Conservation (phyloP, 768 basidiomycete genomes). For the Termitomyces sp. region DNA sequence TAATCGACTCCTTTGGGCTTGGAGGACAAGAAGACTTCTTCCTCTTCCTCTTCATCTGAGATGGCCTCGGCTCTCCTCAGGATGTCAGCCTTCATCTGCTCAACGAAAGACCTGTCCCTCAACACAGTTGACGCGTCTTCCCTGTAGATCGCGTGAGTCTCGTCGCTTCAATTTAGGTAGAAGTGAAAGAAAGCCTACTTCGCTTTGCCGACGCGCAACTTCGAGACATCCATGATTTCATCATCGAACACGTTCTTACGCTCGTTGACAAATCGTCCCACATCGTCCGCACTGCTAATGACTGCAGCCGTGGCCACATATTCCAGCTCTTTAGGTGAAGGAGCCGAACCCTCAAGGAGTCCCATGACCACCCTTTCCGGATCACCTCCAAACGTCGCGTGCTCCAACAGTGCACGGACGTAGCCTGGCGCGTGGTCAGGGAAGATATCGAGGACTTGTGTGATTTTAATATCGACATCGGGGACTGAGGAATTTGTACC, state of each 20-base stretch:
- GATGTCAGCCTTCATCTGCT: slow-evolving; percentile 80
- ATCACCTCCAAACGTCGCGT: slow-evolving; percentile 44
- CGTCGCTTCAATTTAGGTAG: slow-evolving; percentile 1
- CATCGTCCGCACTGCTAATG: slow-evolving; percentile 4
- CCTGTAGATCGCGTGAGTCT: slow-evolving; percentile 21
- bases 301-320: not conserved
- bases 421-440: slow-evolving; percentile 56
- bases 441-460: slow-evolving; percentile 73
- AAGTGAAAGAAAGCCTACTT: slow-evolving; percentile 9
- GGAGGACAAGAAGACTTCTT: slow-evolving; percentile 16
- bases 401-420: slow-evolving; percentile 50
- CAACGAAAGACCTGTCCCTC: slow-evolving; percentile 55
- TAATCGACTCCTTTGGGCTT: slow-evolving; percentile 22
- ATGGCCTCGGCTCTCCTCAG: slow-evolving; percentile 69
- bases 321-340: slow-evolving; percentile 26
- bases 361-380: slow-evolving; percentile 64
- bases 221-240: slow-evolving; percentile 58
- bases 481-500: slow-evolving; percentile 23
- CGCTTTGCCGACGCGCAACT: slow-evolving; percentile 63
- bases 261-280: slow-evolving; percentile 26
- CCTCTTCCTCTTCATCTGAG: slow-evolving; percentile 54
- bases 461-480: slow-evolving; percentile 51
- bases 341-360: slow-evolving; percentile 71
- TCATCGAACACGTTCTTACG: slow-evolving; percentile 75
- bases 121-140: slow-evolving; percentile 40